Evolutionary conservation across 2,329 filamentous ascomycete species (phyloP).

Genomic region (Pleoardoris graminearum): DNA sequence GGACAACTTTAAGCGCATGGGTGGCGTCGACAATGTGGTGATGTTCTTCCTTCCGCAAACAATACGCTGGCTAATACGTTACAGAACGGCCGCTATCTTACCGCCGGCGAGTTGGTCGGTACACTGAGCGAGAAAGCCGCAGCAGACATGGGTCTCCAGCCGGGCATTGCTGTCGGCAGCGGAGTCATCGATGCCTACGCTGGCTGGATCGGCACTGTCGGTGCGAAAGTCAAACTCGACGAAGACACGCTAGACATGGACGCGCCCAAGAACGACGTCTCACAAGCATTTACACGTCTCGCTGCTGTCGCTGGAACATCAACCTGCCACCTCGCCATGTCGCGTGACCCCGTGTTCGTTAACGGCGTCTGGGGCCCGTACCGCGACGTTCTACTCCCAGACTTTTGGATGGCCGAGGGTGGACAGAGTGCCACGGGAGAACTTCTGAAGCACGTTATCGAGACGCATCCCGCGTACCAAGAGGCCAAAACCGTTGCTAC

Average conservation of each 20-base stretch:
- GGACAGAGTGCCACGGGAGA: constrained; percentile 96
- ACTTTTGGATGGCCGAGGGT: constrained; percentile 96
- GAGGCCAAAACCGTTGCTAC: constrained; percentile 78
- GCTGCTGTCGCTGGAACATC: constrained; percentile 96
- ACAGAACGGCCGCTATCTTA: constrained; percentile 91
- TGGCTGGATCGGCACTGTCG: constrained; percentile 98
- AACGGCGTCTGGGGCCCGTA: constrained; percentile 97
- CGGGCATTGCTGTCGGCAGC: constrained; percentile 89
- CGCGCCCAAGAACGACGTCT: constrained; percentile 78
- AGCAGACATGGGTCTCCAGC: constrained; percentile 77
- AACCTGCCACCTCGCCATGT: constrained; percentile 97
- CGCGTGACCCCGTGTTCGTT: constrained; percentile 88
- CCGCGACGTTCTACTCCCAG: constrained; percentile 86
- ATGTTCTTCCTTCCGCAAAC: constrained; percentile 50
- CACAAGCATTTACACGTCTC: constrained; percentile 88
- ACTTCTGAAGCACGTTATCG: constrained; percentile 88
- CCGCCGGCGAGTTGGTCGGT: constrained; percentile 89
- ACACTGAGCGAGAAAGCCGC: constrained; percentile 82
- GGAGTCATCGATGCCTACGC: constrained; percentile 98
- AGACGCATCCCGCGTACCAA: constrained; percentile 89
- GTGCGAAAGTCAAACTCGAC: constrained; percentile 82
- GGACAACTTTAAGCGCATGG: constrained; percentile 90
- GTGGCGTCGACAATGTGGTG: constrained; percentile 93
- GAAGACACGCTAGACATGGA: constrained; percentile 68
- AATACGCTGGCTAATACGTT: constrained; percentile 35